Evolutionary conservation across 257 asterid species (phyloP).

Genomic region (Osmanthus fragrans): DNA sequence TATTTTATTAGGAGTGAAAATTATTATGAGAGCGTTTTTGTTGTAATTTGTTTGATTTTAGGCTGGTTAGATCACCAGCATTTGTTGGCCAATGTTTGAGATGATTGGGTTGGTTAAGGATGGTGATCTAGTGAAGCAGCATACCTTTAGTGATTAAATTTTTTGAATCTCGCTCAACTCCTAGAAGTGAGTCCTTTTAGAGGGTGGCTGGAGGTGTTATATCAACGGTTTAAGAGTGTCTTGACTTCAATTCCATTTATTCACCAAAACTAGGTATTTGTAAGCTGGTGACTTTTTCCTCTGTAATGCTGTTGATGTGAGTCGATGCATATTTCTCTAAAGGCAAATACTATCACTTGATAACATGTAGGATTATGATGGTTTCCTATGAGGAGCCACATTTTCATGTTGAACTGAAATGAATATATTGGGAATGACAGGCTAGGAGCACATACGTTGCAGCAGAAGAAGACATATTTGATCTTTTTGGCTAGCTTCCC

Average conservation of each 20-base stretch:
- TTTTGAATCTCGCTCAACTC: background rate
- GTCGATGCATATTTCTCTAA: background rate
- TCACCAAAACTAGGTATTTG: background rate
- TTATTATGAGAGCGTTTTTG: background rate
- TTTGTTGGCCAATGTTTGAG: background rate
- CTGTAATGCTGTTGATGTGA: background rate
- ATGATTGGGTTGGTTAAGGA: background rate
- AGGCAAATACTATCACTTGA: background rate
- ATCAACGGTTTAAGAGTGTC: background rate
- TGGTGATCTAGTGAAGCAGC: background rate
- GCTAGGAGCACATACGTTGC: background rate
- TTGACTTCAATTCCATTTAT: background rate
- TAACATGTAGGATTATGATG: background rate
- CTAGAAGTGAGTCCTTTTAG: background rate
- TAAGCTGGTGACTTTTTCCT: background rate
- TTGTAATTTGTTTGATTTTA: background rate
- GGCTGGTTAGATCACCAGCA: background rate
- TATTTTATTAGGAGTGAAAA: background rate
- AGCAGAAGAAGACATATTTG: background rate
- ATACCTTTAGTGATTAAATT: background rate
- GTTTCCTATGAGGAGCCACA: background rate
- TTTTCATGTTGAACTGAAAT: background rate
- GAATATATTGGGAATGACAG: background rate
- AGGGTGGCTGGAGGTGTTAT: background rate
- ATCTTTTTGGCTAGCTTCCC: background rate